Evolutionary conservation across 805 yeast species (phyloP), one percentile per base, ranked within the genome.

Genomic region (Kodamaea hsintzibuensis): DNA sequence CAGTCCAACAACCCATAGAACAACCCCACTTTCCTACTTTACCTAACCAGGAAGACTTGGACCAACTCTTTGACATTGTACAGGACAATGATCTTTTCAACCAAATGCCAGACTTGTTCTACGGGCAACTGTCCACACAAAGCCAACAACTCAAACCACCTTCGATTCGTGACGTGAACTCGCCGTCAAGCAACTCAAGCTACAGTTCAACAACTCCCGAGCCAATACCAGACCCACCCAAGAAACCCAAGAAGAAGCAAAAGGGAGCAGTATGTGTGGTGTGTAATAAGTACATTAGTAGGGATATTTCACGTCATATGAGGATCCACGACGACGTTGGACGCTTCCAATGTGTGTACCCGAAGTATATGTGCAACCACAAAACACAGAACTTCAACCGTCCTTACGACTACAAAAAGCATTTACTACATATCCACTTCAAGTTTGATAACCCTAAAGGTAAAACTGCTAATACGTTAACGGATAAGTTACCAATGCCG

Each of bases 381-480:
- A 70, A 72, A 55, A 73, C 79, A 0, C 70, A 74, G 45, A 65
- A 76, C 52, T 76, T 76, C 57, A 76, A 76, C 58, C 63, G 80
- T 37, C 80, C 80, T 1, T 76, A 76, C 54, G 80, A 76, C 59
- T 76, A 72, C 67, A 76, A 76, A 56, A 76, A 76, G 53, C 80
- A 76, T 57, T 62, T 76, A 46, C 65, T 76, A 42, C 78, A 75
- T 55, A 66, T 68, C 54, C 80, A 76, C 55, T 76, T 76, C 60
- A 64, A 60, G 49, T 76, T 76, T 53, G 79, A 75, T 56, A 74
- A 74, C 54, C 74, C 78, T 14, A 60, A 65, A 49, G 78, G 76
- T 12, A 74, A 70, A 51, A 57, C 71, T 4, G 74, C 77, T 2
- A 70, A 71, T 40, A 76, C 72, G 33, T 63, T 76, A 51, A 74